A percentile compares a stretch with the other conserved stretches of the same genome.
Conservation (phyloP, 2,329 filamentous ascomycete genomes). For the Sphaerostilbella broomeana region DNA sequence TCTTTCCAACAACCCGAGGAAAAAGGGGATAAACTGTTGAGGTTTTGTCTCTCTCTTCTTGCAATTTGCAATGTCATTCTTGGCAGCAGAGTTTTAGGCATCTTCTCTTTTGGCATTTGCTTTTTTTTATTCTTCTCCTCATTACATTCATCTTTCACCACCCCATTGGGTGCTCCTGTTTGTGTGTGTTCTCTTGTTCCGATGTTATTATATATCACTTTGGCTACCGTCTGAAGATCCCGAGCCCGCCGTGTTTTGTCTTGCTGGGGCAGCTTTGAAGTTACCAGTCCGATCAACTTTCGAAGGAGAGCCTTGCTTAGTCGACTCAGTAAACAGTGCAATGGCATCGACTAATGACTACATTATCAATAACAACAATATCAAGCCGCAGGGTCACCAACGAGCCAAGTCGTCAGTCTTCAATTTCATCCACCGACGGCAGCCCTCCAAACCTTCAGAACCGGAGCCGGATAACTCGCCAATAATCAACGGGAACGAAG, state of each 20-base stretch:
- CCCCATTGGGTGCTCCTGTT: neutral
- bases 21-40: conserved; percentile 3
- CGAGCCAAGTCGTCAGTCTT: conserved; percentile 44
- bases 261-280: neutral
- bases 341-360: conserved; percentile 17
- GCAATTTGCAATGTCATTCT: conserved; percentile 7
- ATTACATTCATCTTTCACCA: neutral
- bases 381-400: conserved; percentile 26
- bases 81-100: conserved; percentile 1
- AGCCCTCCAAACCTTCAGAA: conserved; percentile 16
- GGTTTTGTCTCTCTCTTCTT: neutral
- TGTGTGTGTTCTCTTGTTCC: neutral
- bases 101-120: conserved; percentile 7
- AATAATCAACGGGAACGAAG: too few species aligned
- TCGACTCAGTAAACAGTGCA: too few species aligned
- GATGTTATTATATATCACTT: neutral
- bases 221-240: too few species aligned
- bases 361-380: conserved; percentile 9
- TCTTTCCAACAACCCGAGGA: neutral
- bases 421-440: conserved; percentile 43
- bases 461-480: conserved; percentile 18
- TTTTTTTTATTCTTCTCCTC: conserved; percentile 6
- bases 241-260: too few species aligned
- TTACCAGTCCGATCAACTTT: neutral
- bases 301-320: neutral